Percentiles rank a stretch among this genome's conserved stretches.
These are phyloP conservation scores for Mycena albidolilacea DNA, from an alignment of 768 basidiomycete species.

Conservation along the genomic window DNA sequence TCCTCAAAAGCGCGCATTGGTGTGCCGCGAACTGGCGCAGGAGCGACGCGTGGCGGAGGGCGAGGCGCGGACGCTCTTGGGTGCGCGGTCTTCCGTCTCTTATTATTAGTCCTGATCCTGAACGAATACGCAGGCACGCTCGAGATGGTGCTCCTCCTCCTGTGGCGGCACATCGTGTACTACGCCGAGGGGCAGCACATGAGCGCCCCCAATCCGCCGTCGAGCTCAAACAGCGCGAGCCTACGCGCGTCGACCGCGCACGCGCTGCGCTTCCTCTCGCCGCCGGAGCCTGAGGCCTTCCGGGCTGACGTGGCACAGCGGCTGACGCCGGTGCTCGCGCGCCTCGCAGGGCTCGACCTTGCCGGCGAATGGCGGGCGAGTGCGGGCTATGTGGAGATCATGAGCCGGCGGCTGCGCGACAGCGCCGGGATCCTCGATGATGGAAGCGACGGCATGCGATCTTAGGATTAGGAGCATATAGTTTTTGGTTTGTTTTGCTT, in stretches of 20 bases:
- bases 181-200: conserved; percentile 63
- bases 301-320: conserved; percentile 68
- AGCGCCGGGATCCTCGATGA: conserved; percentile 69
- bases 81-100: conserved; percentile 52
- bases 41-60: conserved; percentile 56
- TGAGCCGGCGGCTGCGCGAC: conserved; percentile 80
- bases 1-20: conserved; percentile 75
- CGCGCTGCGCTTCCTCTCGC: conserved; percentile 71
- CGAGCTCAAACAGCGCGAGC: conserved; percentile 47
- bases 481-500: neutral
- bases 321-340: conserved; percentile 68
- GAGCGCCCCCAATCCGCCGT: conserved; percentile 42
- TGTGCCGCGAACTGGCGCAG: conserved; percentile 72
- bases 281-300: conserved; percentile 72
- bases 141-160: conserved; percentile 84
- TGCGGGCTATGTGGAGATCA: conserved; percentile 82
- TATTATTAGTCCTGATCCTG: neutral
- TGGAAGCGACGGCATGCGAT: conserved; percentile 20
- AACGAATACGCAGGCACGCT: conserved; percentile 63
- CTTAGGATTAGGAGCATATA: neutral
- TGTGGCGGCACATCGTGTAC: conserved; percentile 85
- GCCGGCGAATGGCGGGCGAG: conserved; percentile 72
- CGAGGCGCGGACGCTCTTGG: conserved; percentile 69
- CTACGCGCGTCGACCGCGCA: conserved; percentile 59
- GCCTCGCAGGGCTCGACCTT: conserved; percentile 67